Evolutionary conservation across 345 rosid genomes (phyloP).

Genomic region (Lagerstroemia speciosa): DNA sequence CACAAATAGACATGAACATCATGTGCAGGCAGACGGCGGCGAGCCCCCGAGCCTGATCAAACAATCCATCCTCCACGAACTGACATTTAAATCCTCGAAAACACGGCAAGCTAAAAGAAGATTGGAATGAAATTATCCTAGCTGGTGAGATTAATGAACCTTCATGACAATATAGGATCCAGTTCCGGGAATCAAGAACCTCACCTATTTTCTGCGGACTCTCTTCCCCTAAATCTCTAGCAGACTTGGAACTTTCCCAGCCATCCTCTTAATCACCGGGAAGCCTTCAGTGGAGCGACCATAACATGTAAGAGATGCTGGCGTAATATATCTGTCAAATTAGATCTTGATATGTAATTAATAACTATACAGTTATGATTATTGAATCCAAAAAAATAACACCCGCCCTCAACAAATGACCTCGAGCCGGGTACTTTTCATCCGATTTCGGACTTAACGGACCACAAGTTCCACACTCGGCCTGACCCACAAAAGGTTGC

Average conservation of each 20-base stretch:
- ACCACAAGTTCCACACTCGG: too few species aligned
- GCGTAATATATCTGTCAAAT: too few species aligned
- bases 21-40: background rate
- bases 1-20: background rate
- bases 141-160: constrained; percentile 32
- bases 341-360: too few species aligned
- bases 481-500: too few species aligned
- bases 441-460: too few species aligned
- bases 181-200: constrained; percentile 55
- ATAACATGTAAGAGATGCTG: too few species aligned
- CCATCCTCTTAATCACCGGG: constrained; percentile 65
- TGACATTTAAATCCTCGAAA: background rate
- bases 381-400: too few species aligned
- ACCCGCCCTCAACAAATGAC: too few species aligned
- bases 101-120: background rate
- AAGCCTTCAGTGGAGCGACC: too few species aligned
- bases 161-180: constrained; percentile 34
- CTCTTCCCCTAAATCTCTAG: constrained; percentile 50
- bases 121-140: constrained; percentile 5
- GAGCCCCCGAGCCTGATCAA: background rate
- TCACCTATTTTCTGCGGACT: constrained; percentile 80
- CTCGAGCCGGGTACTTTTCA: too few species aligned
- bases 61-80: background rate
- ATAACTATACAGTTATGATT: too few species aligned
- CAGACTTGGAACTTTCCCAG: constrained; percentile 32